Evolutionary conservation across 1,139 yeast species (phyloP), one percentile per base, ranked within the genome.

Genomic region (Suhomyces bolitotheri): DNA sequence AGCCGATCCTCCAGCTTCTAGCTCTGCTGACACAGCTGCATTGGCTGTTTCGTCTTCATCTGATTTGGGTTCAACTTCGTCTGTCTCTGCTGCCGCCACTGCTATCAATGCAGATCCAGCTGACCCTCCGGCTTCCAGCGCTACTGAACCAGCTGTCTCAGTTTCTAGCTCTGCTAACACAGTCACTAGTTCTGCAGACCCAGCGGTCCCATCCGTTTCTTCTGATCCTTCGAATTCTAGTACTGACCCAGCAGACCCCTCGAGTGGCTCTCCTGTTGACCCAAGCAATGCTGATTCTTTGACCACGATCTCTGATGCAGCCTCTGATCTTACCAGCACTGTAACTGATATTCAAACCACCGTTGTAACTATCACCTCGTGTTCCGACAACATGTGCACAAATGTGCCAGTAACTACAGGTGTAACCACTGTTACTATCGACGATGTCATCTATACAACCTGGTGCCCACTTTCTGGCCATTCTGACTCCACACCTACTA

Each of bases 351-450:
- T 60, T 46, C 35, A 30, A 15, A 46, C 54, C 36, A 51, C 49
- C 16, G 36, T 47, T 20, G 50, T 68, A 48, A 69, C 76, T 40
- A 53, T 69, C 51, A 74, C 79, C 41, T 64, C 75, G 30, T 72
- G 78, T 57, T 39, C 50, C n/a, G 62, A 62, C 39, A 45, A 60
- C 45, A 54, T 47, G 33, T 68, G 76, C 49, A 38, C 64, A 14
- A 55, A 53, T 28, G 49, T 56, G 29, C 57, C 69, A 31, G 63
- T 58, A 37, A 59, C 66, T 35, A 66, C 76, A 39, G 71, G 75
- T 45, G 54, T 67, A 31, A 62, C 72, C 38, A 60, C 64, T 33
- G 60, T 62, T 39, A 69, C 76, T 35, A 51, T 33, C 7, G 36
- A 31, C 9, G 39, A 38, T 43, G 21, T 51, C 21, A 22, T 35